phyloP scores from a whole-genome alignment of 345 rosid genomes.

The Dipteronia sinensis region DNA sequence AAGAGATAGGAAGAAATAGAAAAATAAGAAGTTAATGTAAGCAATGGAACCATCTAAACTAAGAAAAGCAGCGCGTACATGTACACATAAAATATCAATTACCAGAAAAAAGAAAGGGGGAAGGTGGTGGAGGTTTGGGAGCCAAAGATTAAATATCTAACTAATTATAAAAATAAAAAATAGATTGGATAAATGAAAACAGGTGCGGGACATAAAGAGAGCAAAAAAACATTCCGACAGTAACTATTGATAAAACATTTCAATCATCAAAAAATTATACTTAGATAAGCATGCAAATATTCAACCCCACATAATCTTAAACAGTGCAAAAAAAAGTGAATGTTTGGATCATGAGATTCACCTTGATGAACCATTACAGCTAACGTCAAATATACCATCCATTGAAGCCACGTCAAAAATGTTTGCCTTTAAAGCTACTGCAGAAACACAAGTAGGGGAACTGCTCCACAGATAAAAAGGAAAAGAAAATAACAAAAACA shows the following conservation, averaged over 20 bases:
- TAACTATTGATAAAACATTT: not conserved
- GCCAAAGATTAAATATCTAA: not conserved
- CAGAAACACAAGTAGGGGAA: slow-evolving; percentile 70
- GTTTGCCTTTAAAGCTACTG: slow-evolving; percentile 55
- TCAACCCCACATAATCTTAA: not conserved
- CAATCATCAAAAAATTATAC: slow-evolving; percentile 6
- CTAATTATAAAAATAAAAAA: too few relatives aligned
- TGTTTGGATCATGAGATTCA: slow-evolving; percentile 23
- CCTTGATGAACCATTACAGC: slow-evolving; percentile 61
- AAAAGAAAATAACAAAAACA: not conserved
- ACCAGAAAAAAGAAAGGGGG: not conserved
- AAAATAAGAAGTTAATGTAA: slow-evolving; percentile 3
- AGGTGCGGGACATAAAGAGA: not conserved
- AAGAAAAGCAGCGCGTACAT: not conserved
- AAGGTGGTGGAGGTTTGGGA: not conserved
- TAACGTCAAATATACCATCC: slow-evolving; percentile 44
- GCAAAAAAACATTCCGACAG: not conserved
- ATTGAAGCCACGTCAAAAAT: slow-evolving; percentile 66
- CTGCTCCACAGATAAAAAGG: slow-evolving; percentile 41
- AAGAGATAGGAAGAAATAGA: slow-evolving; percentile 2
- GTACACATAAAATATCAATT: slow-evolving; percentile 7
- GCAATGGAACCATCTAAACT: slow-evolving; percentile 5
- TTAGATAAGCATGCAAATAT: slow-evolving; percentile 17
- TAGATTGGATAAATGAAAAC: not conserved
- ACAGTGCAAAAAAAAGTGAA: not conserved